Percentiles rank a stretch among this genome's conserved stretches.
phyloP scores from a whole-genome alignment of 2,329 filamentous ascomycete genomes.

The Clarireedia paspali region DNA sequence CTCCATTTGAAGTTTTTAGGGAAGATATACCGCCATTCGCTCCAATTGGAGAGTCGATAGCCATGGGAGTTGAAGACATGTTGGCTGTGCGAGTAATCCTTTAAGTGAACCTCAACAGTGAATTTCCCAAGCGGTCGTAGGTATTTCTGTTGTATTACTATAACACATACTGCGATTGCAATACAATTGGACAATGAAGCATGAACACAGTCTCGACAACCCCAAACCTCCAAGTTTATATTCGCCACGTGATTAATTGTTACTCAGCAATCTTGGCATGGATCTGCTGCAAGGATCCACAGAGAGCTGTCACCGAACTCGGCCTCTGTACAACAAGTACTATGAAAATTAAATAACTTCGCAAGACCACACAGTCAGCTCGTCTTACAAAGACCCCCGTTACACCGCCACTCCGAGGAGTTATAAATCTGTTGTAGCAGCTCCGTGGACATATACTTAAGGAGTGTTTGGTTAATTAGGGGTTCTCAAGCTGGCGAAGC shows the following conservation, averaged over 20 bases:
- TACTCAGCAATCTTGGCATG: background rate
- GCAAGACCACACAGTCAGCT: background rate
- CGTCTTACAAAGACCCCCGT: background rate
- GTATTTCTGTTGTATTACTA: background rate
- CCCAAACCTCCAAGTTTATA: background rate
- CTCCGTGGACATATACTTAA: background rate
- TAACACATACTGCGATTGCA: background rate
- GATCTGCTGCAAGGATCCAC: slow-evolving; percentile 1
- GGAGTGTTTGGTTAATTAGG: background rate
- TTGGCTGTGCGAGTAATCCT: background rate
- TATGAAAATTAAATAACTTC: slow-evolving; percentile 2
- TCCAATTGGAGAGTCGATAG: slow-evolving; percentile 27
- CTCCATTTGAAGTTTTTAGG: slow-evolving; percentile 13
- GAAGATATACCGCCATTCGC: slow-evolving; percentile 14
- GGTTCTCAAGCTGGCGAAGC: slow-evolving; percentile 13
- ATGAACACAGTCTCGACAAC: background rate
- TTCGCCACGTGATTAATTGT: background rate
- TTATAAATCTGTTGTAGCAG: background rate
- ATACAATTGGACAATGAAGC: background rate
- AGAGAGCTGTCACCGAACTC: slow-evolving; percentile 1
- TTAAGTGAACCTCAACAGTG: background rate
- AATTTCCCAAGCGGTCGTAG: background rate
- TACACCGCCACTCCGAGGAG: background rate
- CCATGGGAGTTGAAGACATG: slow-evolving; percentile 29
- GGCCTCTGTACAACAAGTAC: background rate